Evolutionary conservation across 306 rosid species (phyloP), one percentile per base, ranked within the genome.

Genomic region (Quillaja saponaria): DNA sequence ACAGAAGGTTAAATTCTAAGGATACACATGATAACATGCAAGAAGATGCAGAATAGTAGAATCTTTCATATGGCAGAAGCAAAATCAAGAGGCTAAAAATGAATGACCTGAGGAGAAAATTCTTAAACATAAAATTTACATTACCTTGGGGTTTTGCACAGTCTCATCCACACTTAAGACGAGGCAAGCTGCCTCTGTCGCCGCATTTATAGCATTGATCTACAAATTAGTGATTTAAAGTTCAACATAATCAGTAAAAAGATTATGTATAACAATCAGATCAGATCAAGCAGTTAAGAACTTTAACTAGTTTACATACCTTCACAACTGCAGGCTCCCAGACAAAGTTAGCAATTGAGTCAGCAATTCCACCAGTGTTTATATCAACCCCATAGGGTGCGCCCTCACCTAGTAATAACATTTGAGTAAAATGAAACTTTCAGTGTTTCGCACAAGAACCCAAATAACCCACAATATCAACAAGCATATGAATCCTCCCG

Each of bases 251-350:
- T 31, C 25, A 41, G 41, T 61, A 46, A 66, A 63, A 75, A 60
- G 8, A 54, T n/a, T n/a, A 62, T 34, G 15, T 40, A 69, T 35
- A 17, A 21, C 41, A 52, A 65, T 18, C 11, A 49, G 50, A 41
- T 38, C 7, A 56, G 17, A 12, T 18, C 15, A 58, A 31, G 61
- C 10, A 10, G 44, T 39, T 28, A 19, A 15, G 2, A 25, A 4
- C 31, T 25, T 25, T 2, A 25, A 25, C 31, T 25, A 25, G 31
- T 25, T 25, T 25, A 25, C 4, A 34, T 72, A 89, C 99, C 97
- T 94, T 94, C 47, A 94, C 99, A 71, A 94, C 82, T 10, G 99
- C 88, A 19, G 99, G 99, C 81, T 94, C 99, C 99, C 99, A 94
- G 61, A 94, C 99, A 58, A 94, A 94, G 80, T 85, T 94, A 20